Conservation (phyloP, 148 eudicot genomes). For the Mesembryanthemum crystallinum region DNA sequence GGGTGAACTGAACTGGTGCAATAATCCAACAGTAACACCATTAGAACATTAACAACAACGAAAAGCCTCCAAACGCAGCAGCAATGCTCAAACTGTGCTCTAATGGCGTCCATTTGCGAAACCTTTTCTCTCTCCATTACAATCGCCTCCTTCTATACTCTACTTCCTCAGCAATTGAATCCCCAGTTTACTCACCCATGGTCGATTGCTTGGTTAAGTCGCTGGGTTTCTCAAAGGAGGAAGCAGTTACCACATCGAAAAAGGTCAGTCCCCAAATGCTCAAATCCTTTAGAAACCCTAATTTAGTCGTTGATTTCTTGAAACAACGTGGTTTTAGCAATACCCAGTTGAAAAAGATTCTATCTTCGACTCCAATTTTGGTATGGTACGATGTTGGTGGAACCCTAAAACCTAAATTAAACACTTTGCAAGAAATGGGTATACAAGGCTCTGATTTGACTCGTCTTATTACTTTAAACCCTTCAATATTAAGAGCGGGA, state of each 20-base stretch:
- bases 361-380: slow-evolving; percentile 24
- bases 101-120: slow-evolving; percentile 5
- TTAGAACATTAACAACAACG: too few relatives aligned
- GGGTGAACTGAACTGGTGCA: too few relatives aligned
- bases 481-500: slow-evolving; percentile 7
- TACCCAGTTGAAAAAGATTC: slow-evolving; percentile 31
- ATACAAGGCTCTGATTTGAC: slow-evolving; percentile 21
- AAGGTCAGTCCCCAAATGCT: slow-evolving; percentile 25
- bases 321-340: slow-evolving; percentile 23
- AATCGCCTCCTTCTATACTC: slow-evolving; percentile 9
- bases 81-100: slow-evolving; percentile 15
- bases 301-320: slow-evolving; percentile 32
- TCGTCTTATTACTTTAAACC: slow-evolving; percentile 14
- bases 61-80: too few relatives aligned
- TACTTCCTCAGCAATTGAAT: slow-evolving; percentile 1
- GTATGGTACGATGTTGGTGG: slow-evolving; percentile 27
- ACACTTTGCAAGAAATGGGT: slow-evolving; percentile 35
- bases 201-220: slow-evolving; percentile 29
- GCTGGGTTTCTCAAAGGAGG: slow-evolving; percentile 32
- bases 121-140: slow-evolving; percentile 19
- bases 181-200: background rate
- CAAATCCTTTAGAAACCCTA: slow-evolving; percentile 29
- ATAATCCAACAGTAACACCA: too few relatives aligned
- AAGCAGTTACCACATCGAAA: slow-evolving; percentile 25
- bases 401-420: slow-evolving; percentile 44